These are phyloP conservation scores for Babesia gibsoni DNA, from an alignment of 169 alveolate species.

Conservation along the genomic window DNA sequence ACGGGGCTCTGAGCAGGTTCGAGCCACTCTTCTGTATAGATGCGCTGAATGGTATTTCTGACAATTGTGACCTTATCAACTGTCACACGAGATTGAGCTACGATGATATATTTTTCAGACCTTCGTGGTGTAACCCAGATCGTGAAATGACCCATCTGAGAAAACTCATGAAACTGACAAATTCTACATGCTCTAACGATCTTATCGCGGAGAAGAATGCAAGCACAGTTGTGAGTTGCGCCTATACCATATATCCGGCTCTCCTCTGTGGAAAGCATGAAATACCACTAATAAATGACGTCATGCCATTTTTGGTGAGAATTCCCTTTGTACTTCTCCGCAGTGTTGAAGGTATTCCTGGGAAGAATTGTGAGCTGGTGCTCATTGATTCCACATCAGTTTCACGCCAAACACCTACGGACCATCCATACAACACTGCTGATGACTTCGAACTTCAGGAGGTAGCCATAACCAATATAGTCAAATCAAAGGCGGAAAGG, in stretches of 20 bases:
- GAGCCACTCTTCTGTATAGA: slow-evolving; percentile 38
- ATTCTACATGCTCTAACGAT: background rate
- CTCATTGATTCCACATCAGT: background rate
- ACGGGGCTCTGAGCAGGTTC: slow-evolving; percentile 39
- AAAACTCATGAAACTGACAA: slow-evolving; percentile 47
- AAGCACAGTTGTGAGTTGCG: background rate
- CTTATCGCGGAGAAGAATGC: background rate
- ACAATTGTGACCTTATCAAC: slow-evolving; percentile 7
- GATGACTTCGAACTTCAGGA: slow-evolving; percentile 22
- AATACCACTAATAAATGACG: background rate
- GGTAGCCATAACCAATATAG: background rate
- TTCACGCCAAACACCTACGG: background rate
- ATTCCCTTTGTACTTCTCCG: slow-evolving; percentile 44
- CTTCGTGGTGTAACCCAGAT: slow-evolving; percentile 24
- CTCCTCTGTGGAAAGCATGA: background rate
- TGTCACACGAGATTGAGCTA: slow-evolving; percentile 5
- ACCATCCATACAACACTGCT: background rate
- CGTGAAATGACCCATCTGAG: slow-evolving; percentile 54
- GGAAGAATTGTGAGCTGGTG: slow-evolving; percentile 25
- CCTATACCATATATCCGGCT: slow-evolving; percentile 5
- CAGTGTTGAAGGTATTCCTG: slow-evolving; percentile 46
- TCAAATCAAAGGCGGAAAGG: slow-evolving; percentile 1
- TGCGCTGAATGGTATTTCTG: slow-evolving; percentile 36
- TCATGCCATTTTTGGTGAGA: slow-evolving; percentile 50
- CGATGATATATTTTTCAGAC: background rate